A percentile compares a stretch with the other conserved stretches of the same genome.
These are phyloP conservation scores for Esteya vermicola DNA, from an alignment of 2,329 filamentous ascomycete genomes.

Conservation along the genomic window DNA sequence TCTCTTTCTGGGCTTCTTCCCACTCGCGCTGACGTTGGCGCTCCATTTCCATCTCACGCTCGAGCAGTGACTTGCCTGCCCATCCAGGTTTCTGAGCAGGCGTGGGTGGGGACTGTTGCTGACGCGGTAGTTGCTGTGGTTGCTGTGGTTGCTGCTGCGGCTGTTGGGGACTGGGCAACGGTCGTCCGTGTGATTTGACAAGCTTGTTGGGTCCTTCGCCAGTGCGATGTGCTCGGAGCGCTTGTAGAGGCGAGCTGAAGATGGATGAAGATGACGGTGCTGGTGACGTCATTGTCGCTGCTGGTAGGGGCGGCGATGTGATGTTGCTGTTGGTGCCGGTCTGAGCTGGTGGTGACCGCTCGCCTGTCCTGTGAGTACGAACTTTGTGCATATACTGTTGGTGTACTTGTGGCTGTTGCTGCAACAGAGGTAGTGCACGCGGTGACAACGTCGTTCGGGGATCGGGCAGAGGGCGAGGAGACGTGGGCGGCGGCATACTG, in stretches of 20 bases:
- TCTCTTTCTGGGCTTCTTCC: conserved; percentile 60
- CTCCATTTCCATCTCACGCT: conserved; percentile 71
- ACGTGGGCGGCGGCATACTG: conserved; percentile 7
- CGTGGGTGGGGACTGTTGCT: neutral
- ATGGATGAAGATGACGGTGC: neutral
- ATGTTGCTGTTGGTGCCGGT: no score
- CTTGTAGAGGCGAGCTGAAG: neutral
- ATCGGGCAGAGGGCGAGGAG: conserved; percentile 30
- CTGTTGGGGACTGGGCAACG: no score
- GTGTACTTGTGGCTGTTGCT: conserved; percentile 9
- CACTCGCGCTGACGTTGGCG: conserved; percentile 64
- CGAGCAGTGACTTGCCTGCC: conserved; percentile 50
- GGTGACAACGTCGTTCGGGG: conserved; percentile 24
- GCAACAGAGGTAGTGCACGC: conserved; percentile 3
- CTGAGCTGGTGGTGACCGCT: no score
- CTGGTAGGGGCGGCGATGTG: neutral
- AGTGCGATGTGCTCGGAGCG: neutral
- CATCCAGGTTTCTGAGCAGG: conserved; percentile 41
- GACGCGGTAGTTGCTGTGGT: neutral
- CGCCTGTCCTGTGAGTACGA: no score
- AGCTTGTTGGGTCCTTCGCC: no score
- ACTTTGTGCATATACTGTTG: neutral
- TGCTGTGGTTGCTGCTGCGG: neutral
- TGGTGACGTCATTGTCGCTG: neutral
- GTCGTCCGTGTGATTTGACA: no score